Evolutionary conservation across 352 stramenopile species (phyloP).

Genomic region (Phytophthora crassamura): DNA sequence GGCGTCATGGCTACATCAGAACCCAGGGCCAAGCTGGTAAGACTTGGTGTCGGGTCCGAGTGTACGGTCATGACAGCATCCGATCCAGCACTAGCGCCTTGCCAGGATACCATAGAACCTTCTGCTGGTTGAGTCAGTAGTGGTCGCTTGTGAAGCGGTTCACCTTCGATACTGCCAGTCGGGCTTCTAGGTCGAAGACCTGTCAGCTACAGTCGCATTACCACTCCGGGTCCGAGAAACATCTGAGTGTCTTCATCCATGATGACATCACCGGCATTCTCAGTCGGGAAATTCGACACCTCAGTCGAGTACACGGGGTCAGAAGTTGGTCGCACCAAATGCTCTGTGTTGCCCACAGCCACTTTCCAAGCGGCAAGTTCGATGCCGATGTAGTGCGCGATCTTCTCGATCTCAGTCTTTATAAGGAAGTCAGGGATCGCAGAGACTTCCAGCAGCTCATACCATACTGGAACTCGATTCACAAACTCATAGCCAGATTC

Average conservation of each 20-base stretch:
- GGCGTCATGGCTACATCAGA: not conserved
- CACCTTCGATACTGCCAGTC: not conserved
- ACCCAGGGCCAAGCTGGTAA: not conserved
- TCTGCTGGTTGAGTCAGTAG: not conserved
- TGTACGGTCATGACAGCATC: too few species aligned
- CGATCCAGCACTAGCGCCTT: too few species aligned
- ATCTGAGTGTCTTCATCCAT: not conserved
- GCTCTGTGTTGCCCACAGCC: too few species aligned
- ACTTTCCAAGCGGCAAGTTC: too few species aligned
- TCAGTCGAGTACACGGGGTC: not conserved
- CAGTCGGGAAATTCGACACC: not conserved
- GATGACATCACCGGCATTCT: not conserved
- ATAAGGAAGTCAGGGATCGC: not conserved
- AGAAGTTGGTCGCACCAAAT: not conserved
- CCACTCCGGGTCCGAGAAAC: not conserved
- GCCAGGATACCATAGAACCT: too few species aligned
- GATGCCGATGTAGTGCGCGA: too few species aligned
- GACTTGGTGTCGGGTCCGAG: too few species aligned
- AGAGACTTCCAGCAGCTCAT: not conserved
- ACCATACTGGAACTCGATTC: not conserved
- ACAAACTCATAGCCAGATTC: conserved; percentile 1
- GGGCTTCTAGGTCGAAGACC: not conserved
- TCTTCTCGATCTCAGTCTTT: not conserved
- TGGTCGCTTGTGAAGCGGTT: not conserved
- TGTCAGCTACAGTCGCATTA: not conserved